Conservation (phyloP, 768 basidiomycete genomes). For the Bullera alba region DNA sequence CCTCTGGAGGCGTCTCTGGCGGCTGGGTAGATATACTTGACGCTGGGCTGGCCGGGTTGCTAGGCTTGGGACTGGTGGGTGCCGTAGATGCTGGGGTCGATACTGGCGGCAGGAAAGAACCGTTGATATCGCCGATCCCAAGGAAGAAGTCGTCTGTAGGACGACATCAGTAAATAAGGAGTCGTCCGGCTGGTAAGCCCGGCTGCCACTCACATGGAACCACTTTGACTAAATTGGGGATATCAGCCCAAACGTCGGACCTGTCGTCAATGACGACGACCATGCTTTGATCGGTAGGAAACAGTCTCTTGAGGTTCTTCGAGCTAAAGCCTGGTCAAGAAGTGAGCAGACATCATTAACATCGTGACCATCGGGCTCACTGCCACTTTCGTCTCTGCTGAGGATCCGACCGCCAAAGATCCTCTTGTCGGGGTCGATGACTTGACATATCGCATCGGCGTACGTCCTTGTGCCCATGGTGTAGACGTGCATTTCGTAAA, state of each 20-base stretch:
- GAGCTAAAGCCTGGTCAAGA: constrained; percentile 71
- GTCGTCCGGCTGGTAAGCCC: not conserved
- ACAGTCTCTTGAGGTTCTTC: constrained; percentile 83
- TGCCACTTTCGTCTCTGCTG: constrained; percentile 92
- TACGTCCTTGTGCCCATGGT: constrained; percentile 98
- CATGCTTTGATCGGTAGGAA: constrained; percentile 97
- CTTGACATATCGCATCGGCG: constrained; percentile 87
- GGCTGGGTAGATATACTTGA: constrained; percentile 16
- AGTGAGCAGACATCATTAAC: not conserved
- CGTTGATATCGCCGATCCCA: constrained; percentile 97
- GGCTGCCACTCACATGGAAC: constrained; percentile 63
- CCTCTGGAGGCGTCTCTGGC: constrained; percentile 43
- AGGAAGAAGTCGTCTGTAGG: constrained; percentile 90
- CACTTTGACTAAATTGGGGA: constrained; percentile 92
- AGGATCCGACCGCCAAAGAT: constrained; percentile 81
- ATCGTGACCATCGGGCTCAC: constrained; percentile 53
- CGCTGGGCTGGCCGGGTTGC: constrained; percentile 5
- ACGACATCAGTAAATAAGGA: not conserved
- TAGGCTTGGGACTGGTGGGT: constrained; percentile 8
- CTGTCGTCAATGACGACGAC: constrained; percentile 98
- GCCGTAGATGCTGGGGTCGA: constrained; percentile 6
- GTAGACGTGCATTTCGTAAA: constrained; percentile 99
- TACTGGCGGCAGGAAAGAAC: constrained; percentile 61
- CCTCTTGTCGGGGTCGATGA: constrained; percentile 80
- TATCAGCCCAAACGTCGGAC: constrained; percentile 97